Percentiles rank a stretch among this genome's conserved stretches.
phyloP scores from a whole-genome alignment of 1,284 basidiomycete genomes.

The Ganoderma sinense region DNA sequence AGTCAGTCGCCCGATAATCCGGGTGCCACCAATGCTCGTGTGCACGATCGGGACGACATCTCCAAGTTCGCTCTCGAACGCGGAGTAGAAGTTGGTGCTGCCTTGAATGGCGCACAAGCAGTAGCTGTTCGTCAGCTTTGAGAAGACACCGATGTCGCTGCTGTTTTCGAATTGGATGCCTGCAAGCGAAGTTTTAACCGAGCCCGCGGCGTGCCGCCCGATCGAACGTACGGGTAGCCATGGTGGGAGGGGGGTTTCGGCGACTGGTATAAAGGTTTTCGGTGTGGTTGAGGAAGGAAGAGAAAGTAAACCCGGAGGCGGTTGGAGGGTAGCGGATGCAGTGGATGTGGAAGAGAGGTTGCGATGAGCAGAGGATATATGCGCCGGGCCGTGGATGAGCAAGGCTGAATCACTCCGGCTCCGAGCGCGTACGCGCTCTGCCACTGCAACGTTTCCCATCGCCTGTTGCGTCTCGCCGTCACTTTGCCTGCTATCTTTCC shows the following conservation, averaged over 20 bases:
- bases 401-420: conserved; percentile 9
- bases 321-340: neutral
- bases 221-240: conserved; percentile 70
- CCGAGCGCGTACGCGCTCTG: conserved; percentile 4
- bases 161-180: conserved; percentile 97
- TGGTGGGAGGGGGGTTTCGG: conserved; percentile 39
- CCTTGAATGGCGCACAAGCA: conserved; percentile 93
- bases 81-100: conserved; percentile 98
- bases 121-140: conserved; percentile 96
- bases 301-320: neutral
- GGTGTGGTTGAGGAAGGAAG: neutral
- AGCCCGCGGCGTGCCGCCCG: neutral
- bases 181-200: conserved; percentile 41
- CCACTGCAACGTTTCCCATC: neutral
- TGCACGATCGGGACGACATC: conserved; percentile 98
- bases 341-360: conserved; percentile 1
- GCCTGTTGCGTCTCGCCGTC: neutral
- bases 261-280: neutral
- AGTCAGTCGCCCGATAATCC: conserved; percentile 93
- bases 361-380: conserved; percentile 14
- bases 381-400: neutral
- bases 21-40: conserved; percentile 94
- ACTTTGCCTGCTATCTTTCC: neutral
- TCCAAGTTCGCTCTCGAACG: conserved; percentile 93
- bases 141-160: conserved; percentile 94